Percentiles rank a stretch among this genome's conserved stretches.
These are phyloP conservation scores for Hymenoscyphus repandus DNA, from an alignment of 2,329 filamentous ascomycete species.

Conservation along the genomic window DNA sequence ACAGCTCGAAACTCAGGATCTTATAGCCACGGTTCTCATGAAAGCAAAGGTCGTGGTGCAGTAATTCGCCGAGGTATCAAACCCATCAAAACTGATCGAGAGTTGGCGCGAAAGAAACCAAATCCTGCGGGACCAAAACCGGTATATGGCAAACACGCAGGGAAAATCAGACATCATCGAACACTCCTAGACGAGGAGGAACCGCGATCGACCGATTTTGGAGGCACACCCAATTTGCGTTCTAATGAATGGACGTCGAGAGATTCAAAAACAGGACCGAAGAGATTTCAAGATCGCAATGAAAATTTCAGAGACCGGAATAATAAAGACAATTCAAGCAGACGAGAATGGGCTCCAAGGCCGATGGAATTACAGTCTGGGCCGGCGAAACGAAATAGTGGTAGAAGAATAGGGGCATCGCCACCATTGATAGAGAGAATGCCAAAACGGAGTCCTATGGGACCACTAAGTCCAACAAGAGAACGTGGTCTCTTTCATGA, in stretches of 20 bases:
- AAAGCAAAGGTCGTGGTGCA: background rate
- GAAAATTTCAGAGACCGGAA: no score
- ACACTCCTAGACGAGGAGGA: constrained; percentile 3
- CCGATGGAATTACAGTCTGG: background rate
- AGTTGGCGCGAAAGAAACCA: constrained; percentile 10
- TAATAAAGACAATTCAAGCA: no score
- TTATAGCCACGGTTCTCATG: background rate
- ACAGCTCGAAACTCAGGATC: constrained; percentile 17
- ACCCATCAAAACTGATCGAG: constrained; percentile 4
- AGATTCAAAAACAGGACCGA: background rate
- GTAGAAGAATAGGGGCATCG: background rate
- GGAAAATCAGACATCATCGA: background rate
- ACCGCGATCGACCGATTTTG: background rate
- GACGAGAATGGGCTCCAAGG: background rate
- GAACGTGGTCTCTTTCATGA: no score
- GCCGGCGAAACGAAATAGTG: background rate
- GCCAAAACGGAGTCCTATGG: background rate
- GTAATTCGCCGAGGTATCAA: constrained; percentile 6
- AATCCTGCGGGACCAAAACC: constrained; percentile 6
- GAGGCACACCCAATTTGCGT: background rate
- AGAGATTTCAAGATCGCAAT: background rate
- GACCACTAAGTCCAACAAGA: no score
- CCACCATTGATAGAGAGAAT: background rate
- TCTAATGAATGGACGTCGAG: background rate
- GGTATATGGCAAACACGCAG: background rate